Percentiles rank a stretch among this genome's conserved stretches.
These are phyloP conservation scores for Magnolia kwangsiensis DNA, from an alignment of 164 flowering plant species.

Conservation along the genomic window DNA sequence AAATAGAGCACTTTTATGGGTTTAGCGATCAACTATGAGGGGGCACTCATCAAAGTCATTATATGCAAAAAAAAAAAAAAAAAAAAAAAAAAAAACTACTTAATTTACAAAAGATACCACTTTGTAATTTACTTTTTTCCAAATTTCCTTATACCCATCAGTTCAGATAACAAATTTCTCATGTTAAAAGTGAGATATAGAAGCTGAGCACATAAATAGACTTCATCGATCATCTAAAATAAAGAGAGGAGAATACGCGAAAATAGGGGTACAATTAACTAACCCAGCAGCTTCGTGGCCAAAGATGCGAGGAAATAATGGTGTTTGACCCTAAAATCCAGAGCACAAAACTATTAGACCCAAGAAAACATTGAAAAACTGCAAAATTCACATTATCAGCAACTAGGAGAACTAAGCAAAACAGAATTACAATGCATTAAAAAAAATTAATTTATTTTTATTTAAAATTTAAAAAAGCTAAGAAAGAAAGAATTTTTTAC, in stretches of 20 bases:
- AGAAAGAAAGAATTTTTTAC: too few species aligned
- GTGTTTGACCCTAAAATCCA: conserved; percentile 32
- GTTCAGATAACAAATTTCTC: not conserved
- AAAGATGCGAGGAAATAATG: conserved; percentile 37
- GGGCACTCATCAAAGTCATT: too few species aligned
- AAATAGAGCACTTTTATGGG: too few species aligned
- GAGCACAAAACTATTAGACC: not conserved
- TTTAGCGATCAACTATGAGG: too few species aligned
- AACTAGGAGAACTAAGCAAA: not conserved
- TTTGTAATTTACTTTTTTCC: not conserved
- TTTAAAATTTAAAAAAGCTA: too few species aligned
- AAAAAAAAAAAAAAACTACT: too few species aligned
- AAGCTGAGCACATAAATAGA: not conserved
- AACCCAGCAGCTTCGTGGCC: conserved; percentile 47
- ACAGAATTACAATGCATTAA: not conserved
- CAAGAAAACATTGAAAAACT: not conserved
- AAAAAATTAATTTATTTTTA: too few species aligned
- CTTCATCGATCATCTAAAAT: not conserved
- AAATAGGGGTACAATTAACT: not conserved
- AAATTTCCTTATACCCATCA: not conserved
- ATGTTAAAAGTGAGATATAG: not conserved
- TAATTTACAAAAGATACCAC: too few species aligned
- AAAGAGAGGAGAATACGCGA: not conserved
- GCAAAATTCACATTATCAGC: not conserved
- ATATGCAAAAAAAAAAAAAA: too few species aligned